Evolutionary conservation across 805 yeast species (phyloP), one percentile per base, ranked within the genome.

Genomic region (Saturnispora diversa): DNA sequence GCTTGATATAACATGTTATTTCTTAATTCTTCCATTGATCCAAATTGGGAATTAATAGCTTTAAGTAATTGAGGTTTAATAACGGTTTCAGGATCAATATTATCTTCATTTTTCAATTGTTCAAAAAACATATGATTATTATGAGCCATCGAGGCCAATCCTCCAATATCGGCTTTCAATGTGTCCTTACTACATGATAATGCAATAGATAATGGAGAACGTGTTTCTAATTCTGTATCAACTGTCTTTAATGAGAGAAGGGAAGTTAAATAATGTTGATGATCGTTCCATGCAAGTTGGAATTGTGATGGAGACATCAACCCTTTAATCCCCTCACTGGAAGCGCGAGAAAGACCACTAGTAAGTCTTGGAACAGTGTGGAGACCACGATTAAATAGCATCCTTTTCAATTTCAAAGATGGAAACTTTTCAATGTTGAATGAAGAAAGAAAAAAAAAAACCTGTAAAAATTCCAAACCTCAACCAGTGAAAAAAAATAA

Each of bases 41-140:
- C 70, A 49, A 62, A 70, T 5, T 50, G 58, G 5, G 57, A 52
- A 7, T 62, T 53, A 25, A 76, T 64, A 25, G 62, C 55, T 3
- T 50, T 50, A 6, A 48, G 37, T 19, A 59, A 46, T 16, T 50
- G 50, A 12, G 61, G 56, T 32, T 47, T 51, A 13, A 56, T 50
- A 6, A 44, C 46, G n/a, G 52, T 37, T 27, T 43, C 48, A 28
- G 47, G 49, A 44, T 35, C 33, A 24, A 40, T 29, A 17, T 54
- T 35, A 44, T 54, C 30, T 12, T 43, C 31, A 45, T 51, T 54
- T 32, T 44, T 55, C 39, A 80, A 63, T 53, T 82, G 83, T 58
- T 81, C 76, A 54, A 87, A 78, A 53, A 83, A 86, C 37, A 92
- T 70, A 63, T 90, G 98, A 65, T 92, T 92, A 64, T 87, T 88